Percentiles rank a stretch among this genome's conserved stretches.
These are phyloP conservation scores for Nitzschia sp. DNA, from an alignment of 108 stramenopile species.

Conservation along the genomic window DNA sequence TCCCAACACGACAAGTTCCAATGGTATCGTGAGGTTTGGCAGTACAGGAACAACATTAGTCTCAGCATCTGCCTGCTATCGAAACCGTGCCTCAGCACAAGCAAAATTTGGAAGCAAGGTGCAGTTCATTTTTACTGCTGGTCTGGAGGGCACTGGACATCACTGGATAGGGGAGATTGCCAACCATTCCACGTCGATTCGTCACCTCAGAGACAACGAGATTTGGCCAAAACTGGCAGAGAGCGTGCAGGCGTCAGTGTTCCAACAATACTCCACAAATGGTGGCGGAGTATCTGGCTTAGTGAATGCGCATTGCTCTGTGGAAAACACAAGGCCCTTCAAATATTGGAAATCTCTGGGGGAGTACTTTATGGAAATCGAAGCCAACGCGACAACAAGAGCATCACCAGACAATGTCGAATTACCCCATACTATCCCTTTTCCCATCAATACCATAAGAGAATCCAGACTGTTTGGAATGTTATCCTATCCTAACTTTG, in stretches of 20 bases:
- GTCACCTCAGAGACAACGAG: background rate
- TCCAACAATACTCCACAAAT: background rate
- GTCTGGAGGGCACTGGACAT: slow-evolving; percentile 30
- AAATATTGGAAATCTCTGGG: background rate
- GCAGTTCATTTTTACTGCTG: slow-evolving; percentile 15
- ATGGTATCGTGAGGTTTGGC: no score
- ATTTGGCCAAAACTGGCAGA: background rate
- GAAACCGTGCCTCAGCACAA: background rate
- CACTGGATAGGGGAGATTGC: slow-evolving; percentile 15
- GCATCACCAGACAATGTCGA: background rate
- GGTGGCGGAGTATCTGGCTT: background rate
- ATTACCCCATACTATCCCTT: background rate
- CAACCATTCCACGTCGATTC: background rate
- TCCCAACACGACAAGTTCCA: no score
- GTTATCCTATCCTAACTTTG: slow-evolving; percentile 27
- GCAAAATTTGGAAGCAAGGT: slow-evolving; percentile 1
- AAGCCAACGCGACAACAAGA: background rate
- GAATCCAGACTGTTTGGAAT: background rate
- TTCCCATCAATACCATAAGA: background rate
- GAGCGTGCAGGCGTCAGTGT: background rate
- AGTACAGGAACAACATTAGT: no score
- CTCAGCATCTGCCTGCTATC: background rate
- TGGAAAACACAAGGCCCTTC: background rate
- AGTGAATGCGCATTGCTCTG: slow-evolving; percentile 5
- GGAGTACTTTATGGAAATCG: background rate